A percentile compares a stretch with the other conserved stretches of the same genome.
Evolutionary conservation across 2,329 filamentous ascomycete species (phyloP).

Genomic region (Trichoderma sp.): DNA sequence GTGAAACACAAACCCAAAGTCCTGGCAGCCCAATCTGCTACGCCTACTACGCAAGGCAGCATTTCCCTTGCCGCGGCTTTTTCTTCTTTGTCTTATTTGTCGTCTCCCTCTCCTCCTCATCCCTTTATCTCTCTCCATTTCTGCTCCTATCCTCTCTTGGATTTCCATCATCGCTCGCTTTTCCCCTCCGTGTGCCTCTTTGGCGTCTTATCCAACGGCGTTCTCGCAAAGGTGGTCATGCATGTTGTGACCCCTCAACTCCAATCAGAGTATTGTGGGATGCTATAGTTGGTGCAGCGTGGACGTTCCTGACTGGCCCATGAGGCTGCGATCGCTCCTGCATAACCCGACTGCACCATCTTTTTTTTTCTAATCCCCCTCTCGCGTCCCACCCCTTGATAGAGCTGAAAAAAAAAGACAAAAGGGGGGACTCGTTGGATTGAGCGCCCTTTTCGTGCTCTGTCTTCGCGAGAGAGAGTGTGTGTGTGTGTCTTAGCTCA

Average conservation of each 20-base stretch:
- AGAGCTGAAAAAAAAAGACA: background rate
- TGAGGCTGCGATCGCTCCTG: constrained; percentile 21
- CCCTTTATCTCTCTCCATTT: background rate
- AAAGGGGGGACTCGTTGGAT: background rate
- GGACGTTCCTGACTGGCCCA: constrained; percentile 27
- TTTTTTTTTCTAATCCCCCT: constrained; percentile 3
- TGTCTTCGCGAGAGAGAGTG: background rate
- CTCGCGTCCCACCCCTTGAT: background rate
- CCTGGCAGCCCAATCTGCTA: constrained; percentile 19
- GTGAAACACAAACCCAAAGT: constrained; percentile 6
- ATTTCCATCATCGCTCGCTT: background rate
- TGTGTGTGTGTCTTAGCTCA: background rate
- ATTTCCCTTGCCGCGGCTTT: constrained; percentile 3
- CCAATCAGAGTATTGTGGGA: constrained; percentile 23
- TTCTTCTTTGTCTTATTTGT: background rate
- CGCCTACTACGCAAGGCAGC: background rate
- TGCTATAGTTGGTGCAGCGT: constrained; percentile 25
- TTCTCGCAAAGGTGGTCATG: constrained; percentile 19
- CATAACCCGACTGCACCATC: constrained; percentile 20
- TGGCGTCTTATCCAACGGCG: constrained; percentile 5
- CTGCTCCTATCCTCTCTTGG: background rate
- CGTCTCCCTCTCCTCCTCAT: background rate
- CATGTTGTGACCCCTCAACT: constrained; percentile 19
- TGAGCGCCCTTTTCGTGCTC: constrained; percentile 1
- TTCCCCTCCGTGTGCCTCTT: background rate